A percentile compares a stretch with the other conserved stretches of the same genome.
These are phyloP conservation scores for Trypanosoma theileri DNA, from an alignment of 208 protist species.

Conservation along the genomic window DNA sequence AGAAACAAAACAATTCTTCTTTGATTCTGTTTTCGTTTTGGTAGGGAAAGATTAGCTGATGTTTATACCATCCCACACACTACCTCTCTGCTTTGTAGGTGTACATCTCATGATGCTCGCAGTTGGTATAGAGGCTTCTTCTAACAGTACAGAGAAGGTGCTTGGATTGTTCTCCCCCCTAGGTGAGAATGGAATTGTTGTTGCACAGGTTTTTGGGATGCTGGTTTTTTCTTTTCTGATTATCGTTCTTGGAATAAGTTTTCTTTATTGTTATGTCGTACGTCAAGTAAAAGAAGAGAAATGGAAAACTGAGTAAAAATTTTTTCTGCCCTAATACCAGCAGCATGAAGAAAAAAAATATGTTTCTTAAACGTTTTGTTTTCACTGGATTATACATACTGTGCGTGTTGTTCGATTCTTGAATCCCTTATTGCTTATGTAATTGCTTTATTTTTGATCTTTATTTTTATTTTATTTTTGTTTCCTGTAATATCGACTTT, in stretches of 20 bases:
- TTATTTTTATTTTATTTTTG: not conserved
- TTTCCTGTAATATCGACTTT: not conserved
- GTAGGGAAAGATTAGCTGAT: not conserved
- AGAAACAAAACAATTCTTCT: not conserved
- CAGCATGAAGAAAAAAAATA: not conserved
- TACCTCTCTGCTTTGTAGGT: not conserved
- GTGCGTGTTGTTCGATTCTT: not conserved
- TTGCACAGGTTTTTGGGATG: slow-evolving; percentile 21
- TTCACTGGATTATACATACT: not conserved
- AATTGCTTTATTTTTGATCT: not conserved
- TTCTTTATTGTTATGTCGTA: slow-evolving; percentile 16
- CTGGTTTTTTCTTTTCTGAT: slow-evolving; percentile 19
- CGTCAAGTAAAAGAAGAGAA: not conserved
- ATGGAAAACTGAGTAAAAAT: slow-evolving; percentile 15
- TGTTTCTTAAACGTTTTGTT: not conserved
- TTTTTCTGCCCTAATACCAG: not conserved
- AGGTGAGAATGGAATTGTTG: slow-evolving; percentile 11
- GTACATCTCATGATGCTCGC: not conserved
- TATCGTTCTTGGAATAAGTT: slow-evolving; percentile 12
- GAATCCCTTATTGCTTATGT: not conserved
- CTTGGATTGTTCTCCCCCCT: not conserved
- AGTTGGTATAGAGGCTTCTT: not conserved
- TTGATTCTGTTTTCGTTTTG: not conserved
- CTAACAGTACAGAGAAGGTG: not conserved
- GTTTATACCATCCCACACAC: not conserved